Evolutionary conservation across 2,329 filamentous ascomycete genomes (phyloP).

Genomic region (Penicillium sp.): DNA sequence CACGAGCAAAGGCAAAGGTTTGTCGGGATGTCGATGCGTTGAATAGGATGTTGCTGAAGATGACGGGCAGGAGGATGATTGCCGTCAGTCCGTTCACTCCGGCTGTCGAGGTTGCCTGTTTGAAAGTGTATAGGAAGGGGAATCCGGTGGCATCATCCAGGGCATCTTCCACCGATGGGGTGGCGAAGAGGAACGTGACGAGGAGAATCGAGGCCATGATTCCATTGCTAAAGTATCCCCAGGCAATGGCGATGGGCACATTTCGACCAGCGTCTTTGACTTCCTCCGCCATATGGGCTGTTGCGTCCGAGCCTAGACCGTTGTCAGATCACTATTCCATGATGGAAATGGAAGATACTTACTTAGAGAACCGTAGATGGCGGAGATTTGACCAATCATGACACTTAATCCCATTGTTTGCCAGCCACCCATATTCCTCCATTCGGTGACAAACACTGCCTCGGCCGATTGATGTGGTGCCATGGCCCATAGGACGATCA

Average conservation of each 20-base stretch:
- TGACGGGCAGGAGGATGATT: conserved; percentile 38
- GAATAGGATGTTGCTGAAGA: conserved; percentile 38
- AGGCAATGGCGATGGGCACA: conserved; percentile 43
- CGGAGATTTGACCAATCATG: conserved; percentile 34
- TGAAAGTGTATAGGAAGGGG: conserved; percentile 47
- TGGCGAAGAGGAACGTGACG: conserved; percentile 41
- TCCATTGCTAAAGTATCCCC: conserved; percentile 43
- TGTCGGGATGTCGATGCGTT: conserved; percentile 39
- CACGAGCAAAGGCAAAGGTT: conserved; percentile 41
- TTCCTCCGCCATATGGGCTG: conserved; percentile 43
- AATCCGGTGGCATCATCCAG: conserved; percentile 40
- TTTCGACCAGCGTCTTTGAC: conserved; percentile 42
- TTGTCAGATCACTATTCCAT: too few relatives aligned
- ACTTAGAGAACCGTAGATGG: conserved; percentile 29
- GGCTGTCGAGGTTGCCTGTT: conserved; percentile 16
- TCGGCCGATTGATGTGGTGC: conserved; percentile 23
- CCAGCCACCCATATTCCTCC: conserved; percentile 36
- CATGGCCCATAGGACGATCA: conserved; percentile 28
- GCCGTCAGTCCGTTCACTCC: conserved; percentile 32
- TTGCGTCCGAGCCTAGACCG: conserved; percentile 24
- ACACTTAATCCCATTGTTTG: conserved; percentile 30
- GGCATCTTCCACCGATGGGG: conserved; percentile 28
- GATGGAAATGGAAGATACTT: conserved; percentile 3
- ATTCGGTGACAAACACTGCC: conserved; percentile 31
- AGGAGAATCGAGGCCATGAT: conserved; percentile 40